phyloP scores from a whole-genome alignment of 768 basidiomycete genomes.

The Pholiota molesta region DNA sequence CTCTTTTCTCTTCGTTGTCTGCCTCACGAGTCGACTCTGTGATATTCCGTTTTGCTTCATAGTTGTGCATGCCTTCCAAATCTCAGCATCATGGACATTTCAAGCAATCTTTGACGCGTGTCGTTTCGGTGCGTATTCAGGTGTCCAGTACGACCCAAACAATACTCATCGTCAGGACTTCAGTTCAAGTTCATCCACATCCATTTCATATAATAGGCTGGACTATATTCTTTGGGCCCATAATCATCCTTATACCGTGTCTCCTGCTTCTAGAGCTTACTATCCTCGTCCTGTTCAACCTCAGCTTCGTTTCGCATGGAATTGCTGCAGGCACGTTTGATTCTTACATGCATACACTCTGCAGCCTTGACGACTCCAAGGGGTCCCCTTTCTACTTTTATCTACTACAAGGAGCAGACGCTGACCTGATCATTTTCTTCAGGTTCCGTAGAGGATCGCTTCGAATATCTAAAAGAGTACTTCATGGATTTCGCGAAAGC shows the following conservation, averaged over 20 bases:
- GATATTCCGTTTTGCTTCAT: neutral
- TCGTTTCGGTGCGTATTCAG: slow-evolving; percentile 17
- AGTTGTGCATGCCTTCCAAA: slow-evolving; percentile 4
- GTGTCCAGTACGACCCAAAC: neutral
- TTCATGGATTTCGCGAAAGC: slow-evolving; percentile 39
- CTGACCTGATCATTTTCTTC: neutral
- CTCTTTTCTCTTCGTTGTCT: neutral
- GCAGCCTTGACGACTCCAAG: neutral
- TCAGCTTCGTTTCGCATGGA: slow-evolving; percentile 40
- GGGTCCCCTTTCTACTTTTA: too few relatives aligned
- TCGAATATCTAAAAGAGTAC: slow-evolving; percentile 32
- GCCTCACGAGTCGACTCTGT: too few relatives aligned
- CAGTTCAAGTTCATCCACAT: slow-evolving; percentile 32
- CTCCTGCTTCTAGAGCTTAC: slow-evolving; percentile 37
- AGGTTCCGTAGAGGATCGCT: slow-evolving; percentile 30
- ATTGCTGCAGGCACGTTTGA: slow-evolving; percentile 30
- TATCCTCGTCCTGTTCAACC: slow-evolving; percentile 35
- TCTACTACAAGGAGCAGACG: neutral
- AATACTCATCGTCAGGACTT: neutral
- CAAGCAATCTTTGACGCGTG: slow-evolving; percentile 15
- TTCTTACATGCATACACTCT: neutral
- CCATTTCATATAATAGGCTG: slow-evolving; percentile 37
- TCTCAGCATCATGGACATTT: slow-evolving; percentile 16
- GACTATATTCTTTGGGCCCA: slow-evolving; percentile 46
- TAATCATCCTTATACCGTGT: slow-evolving; percentile 37